phyloP scores from a whole-genome alignment of 2,329 filamentous ascomycete species.

The Xylariaceae sp. region DNA sequence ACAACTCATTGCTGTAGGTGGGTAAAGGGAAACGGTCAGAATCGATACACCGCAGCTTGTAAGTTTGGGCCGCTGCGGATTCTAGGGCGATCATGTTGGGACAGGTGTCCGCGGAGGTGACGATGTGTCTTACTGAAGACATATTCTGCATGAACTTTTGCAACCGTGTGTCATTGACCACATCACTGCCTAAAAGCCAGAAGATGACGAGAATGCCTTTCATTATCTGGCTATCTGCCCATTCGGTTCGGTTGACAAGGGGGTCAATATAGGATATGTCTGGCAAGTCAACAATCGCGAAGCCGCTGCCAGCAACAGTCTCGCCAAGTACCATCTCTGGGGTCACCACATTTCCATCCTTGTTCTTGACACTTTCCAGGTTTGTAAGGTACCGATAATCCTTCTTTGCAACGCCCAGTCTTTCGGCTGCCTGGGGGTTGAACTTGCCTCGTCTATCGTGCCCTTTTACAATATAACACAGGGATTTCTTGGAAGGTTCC shows the following conservation, averaged over 20 bases:
- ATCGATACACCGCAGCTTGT: constrained; percentile 76
- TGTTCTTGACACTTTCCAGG: constrained; percentile 68
- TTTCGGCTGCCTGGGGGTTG: constrained; percentile 66
- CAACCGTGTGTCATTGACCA: constrained; percentile 68
- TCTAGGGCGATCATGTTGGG: constrained; percentile 78
- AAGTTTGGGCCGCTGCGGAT: constrained; percentile 69
- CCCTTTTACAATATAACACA: constrained; percentile 87
- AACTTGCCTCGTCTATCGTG: constrained; percentile 84
- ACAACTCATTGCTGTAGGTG: constrained; percentile 63
- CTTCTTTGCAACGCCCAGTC: constrained; percentile 65
- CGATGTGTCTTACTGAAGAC: constrained; percentile 70
- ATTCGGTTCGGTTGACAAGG: constrained; percentile 75
- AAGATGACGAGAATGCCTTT: constrained; percentile 71
- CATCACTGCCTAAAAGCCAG: constrained; percentile 79
- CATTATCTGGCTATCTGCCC: constrained; percentile 70
- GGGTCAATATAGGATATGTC: constrained; percentile 71
- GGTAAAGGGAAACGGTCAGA: constrained; percentile 75
- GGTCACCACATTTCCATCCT: constrained; percentile 73
- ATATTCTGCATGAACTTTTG: constrained; percentile 72
- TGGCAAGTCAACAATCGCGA: constrained; percentile 83
- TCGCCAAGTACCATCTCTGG: constrained; percentile 86
- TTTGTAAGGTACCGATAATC: constrained; percentile 66
- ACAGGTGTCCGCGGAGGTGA: constrained; percentile 76
- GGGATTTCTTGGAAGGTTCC: constrained; percentile 67
- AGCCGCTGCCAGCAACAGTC: constrained; percentile 70